Conservation (phyloP, 1,139 yeast species). For the Hyphopichia pseudoburtonii region DNA sequence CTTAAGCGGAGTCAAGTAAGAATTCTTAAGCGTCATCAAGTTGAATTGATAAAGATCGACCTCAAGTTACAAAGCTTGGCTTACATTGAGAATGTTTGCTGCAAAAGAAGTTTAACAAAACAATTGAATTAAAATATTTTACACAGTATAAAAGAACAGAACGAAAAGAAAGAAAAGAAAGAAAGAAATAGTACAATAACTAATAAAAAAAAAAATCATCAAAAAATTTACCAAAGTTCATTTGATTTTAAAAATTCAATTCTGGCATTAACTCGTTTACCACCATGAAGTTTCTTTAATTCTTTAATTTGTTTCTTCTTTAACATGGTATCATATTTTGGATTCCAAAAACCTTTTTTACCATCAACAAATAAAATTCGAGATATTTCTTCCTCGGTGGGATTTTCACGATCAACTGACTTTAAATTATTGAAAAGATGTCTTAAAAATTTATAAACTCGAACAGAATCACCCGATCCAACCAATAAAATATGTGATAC, state of each 20-base stretch:
- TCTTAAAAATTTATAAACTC: slow-evolving; percentile 5
- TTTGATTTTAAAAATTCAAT: slow-evolving; percentile 19
- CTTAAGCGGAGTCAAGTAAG: too few species aligned
- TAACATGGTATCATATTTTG: slow-evolving; percentile 21
- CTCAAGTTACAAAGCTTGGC: too few species aligned
- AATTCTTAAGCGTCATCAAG: too few species aligned
- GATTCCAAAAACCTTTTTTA: slow-evolving; percentile 30
- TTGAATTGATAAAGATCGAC: too few species aligned
- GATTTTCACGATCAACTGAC: background rate
- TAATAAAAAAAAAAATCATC: background rate
- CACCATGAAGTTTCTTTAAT: slow-evolving; percentile 21
- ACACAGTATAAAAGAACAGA: background rate
- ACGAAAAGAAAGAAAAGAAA: background rate
- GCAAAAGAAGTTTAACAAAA: background rate
- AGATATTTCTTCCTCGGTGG: slow-evolving; percentile 9
- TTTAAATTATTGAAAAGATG: slow-evolving; percentile 5
- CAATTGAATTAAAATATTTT: background rate
- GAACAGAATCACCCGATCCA: slow-evolving; percentile 20
- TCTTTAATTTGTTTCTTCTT: slow-evolving; percentile 12
- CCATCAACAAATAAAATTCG: slow-evolving; percentile 12
- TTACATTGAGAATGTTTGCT: too few species aligned
- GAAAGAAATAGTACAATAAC: background rate
- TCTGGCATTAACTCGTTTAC: slow-evolving; percentile 19
- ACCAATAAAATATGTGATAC: slow-evolving; percentile 29
- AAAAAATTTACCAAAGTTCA: slow-evolving; percentile 2